These are phyloP conservation scores for Synchytrium microbalum DNA, from an alignment of 371 early-diverging fungal species.

Conservation along the genomic window DNA sequence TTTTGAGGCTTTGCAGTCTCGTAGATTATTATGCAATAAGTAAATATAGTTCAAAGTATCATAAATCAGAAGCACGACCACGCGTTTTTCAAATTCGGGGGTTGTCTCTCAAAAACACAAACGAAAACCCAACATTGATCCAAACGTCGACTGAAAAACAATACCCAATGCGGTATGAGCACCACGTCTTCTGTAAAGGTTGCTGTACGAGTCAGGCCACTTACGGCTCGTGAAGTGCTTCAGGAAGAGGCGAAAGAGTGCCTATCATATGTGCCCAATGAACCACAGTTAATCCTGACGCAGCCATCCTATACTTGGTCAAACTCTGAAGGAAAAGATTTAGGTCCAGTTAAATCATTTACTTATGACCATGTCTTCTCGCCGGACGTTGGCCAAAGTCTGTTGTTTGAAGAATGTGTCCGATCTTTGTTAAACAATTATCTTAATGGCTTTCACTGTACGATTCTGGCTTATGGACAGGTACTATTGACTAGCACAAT, in stretches of 20 bases:
- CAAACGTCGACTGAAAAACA: not conserved
- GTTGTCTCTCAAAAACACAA: too few relatives aligned
- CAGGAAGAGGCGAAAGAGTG: not conserved
- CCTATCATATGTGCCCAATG: not conserved
- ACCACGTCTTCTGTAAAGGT: constrained; percentile 15
- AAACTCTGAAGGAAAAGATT: not conserved
- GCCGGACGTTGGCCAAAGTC: constrained; percentile 60
- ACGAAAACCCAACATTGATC: too few relatives aligned
- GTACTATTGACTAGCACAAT: constrained; percentile 37
- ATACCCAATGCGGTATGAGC: not conserved
- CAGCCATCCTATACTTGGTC: not conserved
- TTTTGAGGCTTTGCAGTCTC: too few relatives aligned
- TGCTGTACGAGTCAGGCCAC: constrained; percentile 20
- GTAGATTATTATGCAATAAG: too few relatives aligned
- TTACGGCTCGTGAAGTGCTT: constrained; percentile 12
- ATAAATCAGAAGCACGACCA: too few relatives aligned
- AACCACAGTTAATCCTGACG: not conserved
- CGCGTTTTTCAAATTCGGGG: too few relatives aligned
- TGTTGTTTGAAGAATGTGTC: constrained; percentile 65
- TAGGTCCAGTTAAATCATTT: constrained; percentile 30
- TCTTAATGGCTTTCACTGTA: constrained; percentile 84
- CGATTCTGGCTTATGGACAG: constrained; percentile 92
- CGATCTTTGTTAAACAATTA: constrained; percentile 75
- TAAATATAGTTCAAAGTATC: too few relatives aligned
- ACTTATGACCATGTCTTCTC: constrained; percentile 81